Evolutionary conservation across 768 basidiomycete genomes (phyloP), one percentile per base, ranked within the genome.

Genomic region (Russula lepida): DNA sequence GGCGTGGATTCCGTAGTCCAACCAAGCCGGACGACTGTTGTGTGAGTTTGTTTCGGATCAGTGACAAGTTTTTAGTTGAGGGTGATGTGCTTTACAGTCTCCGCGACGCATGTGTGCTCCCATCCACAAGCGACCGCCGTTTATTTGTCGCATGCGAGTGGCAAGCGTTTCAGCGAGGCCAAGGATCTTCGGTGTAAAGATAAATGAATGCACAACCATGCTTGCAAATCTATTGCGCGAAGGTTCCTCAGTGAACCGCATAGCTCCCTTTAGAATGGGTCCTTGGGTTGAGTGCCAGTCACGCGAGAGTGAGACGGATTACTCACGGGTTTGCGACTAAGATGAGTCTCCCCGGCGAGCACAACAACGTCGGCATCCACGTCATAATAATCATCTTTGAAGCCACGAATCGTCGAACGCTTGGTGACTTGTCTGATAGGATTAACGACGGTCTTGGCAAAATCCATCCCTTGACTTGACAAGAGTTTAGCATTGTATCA

Each of bases 51-150:
- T 12, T 47, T 4, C 2, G 12, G 19, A 44, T 55, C 55, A 66
- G 55, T 43, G 21, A 15, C 27, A 32, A 54, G 6, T n/a, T 62
- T n/a, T 64, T 25, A 39, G 4, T 19, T 9, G 25, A 17, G 46
- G 9, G 23, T 17, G 27, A 52, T 33, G 9, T 6, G 64, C 74
- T 70, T n/a, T 52, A 77, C 75, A 77, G 50, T 77, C 76, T 49
- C 76, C 76, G 30, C 76, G 74, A 21, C 76, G 75, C 77, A 78
- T 77, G 48, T 77, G 76, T 7, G 72, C 74, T 13, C 69, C 73
- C 74, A 77, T 74, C 77, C 76, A 77, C 66, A 72, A 68, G 6
- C 74, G 69, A 15, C 74, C 75, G 0, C 54, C 71, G 2, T 67
- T 69, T 27, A 65, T 50, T 13, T 68, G 63, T 4, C 55, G 66